Evolutionary conservation across 805 yeast genomes (phyloP), one percentile per base, ranked within the genome.

Genomic region (Peterozyma toletana): DNA sequence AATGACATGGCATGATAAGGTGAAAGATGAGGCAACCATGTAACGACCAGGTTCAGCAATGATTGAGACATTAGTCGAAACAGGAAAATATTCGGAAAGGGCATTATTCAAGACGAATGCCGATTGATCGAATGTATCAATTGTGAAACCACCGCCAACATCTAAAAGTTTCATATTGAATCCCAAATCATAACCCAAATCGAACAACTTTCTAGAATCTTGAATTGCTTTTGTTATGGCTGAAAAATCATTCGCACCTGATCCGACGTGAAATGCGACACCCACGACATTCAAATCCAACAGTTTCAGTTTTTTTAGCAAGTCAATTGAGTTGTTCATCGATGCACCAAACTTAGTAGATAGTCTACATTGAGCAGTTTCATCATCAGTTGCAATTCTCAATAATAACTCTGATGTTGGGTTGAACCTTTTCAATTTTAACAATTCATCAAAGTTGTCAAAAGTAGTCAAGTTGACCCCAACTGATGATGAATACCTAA

Each of bases 11-110:
- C 86, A 70, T 1, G 89, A 96, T 53, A 91, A 71, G 2, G 95
- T 86, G 63, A 90, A 88, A 3, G 95, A 90, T 38, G 79, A 67
- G 2, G 96, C 83, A 16, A 85, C 93, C 66, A 88, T 78, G 59
- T 83, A 89, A 50, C 99, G 76, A 46, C 99, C 99, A 3, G 96
- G 95, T 59, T 91, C 99, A 11, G 96, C 95, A 58, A 91, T 85
- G 47, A 91, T 64, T 44, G 56, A 52, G 43, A 77, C 56, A 38
- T 61, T 45, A 21, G 56, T 46, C 29, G 51, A 54, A 4, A 63
- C 55, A 1, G 91, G 86, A 67, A 89, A 91, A 55, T 66, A 70
- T 44, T 66, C 56, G 38, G 72, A 77, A 49, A 90, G 63, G 2
- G 85, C 71, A 11, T 55, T 48, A 46, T 73, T 71, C 49, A 91